A percentile compares a stretch with the other conserved stretches of the same genome.
phyloP scores from a whole-genome alignment of 345 rosid genomes.

The Gossypium turneri region DNA sequence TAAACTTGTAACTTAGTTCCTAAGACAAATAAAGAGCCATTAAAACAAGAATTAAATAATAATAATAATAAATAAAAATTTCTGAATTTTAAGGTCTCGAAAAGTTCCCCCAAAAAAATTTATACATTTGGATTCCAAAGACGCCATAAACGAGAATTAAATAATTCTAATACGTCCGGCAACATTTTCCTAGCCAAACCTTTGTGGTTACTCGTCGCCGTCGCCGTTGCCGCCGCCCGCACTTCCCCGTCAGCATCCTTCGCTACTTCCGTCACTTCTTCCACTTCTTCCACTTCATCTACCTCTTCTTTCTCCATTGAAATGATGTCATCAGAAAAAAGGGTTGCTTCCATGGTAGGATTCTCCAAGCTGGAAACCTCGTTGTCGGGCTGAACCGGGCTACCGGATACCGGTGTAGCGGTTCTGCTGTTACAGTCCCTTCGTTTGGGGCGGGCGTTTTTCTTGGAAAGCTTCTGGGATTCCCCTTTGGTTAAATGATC shows the following conservation, averaged over 20 bases:
- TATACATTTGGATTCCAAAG: constrained; percentile 79
- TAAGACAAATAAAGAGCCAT: too few species aligned
- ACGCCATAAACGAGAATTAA: constrained; percentile 82
- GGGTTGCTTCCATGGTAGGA: background rate
- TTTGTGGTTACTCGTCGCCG: constrained; percentile 36
- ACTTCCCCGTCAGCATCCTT: background rate
- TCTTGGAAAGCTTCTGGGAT: constrained; percentile 25
- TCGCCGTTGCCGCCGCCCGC: constrained; percentile 10
- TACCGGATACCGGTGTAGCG: constrained; percentile 23
- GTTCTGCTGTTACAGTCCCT: constrained; percentile 33
- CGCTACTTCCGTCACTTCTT: constrained; percentile 7
- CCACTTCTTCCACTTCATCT: background rate
- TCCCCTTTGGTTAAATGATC: constrained; percentile 49
- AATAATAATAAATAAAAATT: too few species aligned
- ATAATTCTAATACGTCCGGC: constrained; percentile 87
- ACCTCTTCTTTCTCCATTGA: constrained; percentile 3
- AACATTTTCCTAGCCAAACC: constrained; percentile 87
- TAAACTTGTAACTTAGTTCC: too few species aligned
- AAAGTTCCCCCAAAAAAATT: too few species aligned
- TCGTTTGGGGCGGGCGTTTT: constrained; percentile 34
- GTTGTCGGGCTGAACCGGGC: background rate
- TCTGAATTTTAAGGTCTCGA: too few species aligned
- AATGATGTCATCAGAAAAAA: background rate
- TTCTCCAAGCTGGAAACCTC: background rate
- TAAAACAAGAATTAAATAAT: too few species aligned